Evolutionary conservation across 2,329 filamentous ascomycete species (phyloP), one percentile per base, ranked within the genome.

Genomic region (Phaeoacremonium minimum): DNA sequence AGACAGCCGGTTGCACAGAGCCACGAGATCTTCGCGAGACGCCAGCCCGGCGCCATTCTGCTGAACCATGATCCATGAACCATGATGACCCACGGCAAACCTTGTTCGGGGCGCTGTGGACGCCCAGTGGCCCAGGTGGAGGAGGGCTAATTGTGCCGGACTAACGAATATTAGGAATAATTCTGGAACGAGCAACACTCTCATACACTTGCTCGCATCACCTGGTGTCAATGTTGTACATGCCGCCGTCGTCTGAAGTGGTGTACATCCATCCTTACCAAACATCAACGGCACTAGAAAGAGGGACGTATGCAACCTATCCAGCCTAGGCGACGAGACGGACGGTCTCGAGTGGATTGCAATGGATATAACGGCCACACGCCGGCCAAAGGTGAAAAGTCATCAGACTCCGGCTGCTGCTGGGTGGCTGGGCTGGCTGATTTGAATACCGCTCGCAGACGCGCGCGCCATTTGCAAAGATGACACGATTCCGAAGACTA

Each of bases 401-500:
- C n/a, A n/a, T n/a, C n/a, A n/a, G n/a, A n/a, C n/a, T n/a, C n/a
- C n/a, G n/a, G n/a, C n/a, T n/a, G n/a, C n/a, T n/a, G n/a, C n/a
- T n/a, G n/a, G n/a, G n/a, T n/a, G n/a, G n/a, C n/a, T n/a, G n/a
- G n/a, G n/a, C n/a, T n/a, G 22, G 9, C 22, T 26, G 22, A 26
- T 26, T 26, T n/a, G 60, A 64, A 68, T 60, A 63, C 64, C 54
- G 62, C 66, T 68, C 69, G 66, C 61, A 33, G 7, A 15, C n/a
- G 30, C 28, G 15, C 22, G 22, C 22, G 22, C 22, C n/a, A 26
- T 26, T 26, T 26, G 9, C 22, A 26, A 26, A 26, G 9, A 26
- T 26, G 22, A 26, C 22, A 26, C 22, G 22, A 26, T 26, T 26
- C 22, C 22, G 9, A n/a, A 26, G n/a, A 26, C 9, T 26, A 26